phyloP scores from a whole-genome alignment of 2,329 filamentous ascomycete species.

The Knufia fluminis region DNA sequence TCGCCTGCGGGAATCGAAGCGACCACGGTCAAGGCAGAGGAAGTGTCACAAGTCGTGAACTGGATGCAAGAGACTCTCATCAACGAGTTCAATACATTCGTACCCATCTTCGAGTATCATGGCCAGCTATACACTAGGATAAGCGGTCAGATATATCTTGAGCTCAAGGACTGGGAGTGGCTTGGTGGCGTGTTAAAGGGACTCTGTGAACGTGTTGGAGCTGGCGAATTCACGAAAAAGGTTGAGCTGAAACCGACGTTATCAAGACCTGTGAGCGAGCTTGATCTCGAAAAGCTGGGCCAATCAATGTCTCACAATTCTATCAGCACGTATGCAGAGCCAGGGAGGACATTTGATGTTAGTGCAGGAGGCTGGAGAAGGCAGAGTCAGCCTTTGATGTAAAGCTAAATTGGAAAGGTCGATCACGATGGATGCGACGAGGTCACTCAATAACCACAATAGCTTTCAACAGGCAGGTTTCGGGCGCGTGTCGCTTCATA shows the following conservation, averaged over 20 bases:
- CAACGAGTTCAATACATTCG: slow-evolving; percentile 59
- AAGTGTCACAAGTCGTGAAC: slow-evolving; percentile 35
- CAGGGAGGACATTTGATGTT: slow-evolving; percentile 1
- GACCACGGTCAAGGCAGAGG: slow-evolving; percentile 27
- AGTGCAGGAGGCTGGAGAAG: slow-evolving; percentile 7
- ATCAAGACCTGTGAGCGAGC: slow-evolving; percentile 5
- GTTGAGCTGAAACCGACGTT: slow-evolving; percentile 9
- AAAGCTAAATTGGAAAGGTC: too few species aligned
- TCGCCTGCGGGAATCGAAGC: slow-evolving; percentile 9
- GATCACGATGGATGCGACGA: too few species aligned
- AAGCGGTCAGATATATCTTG: slow-evolving; percentile 78
- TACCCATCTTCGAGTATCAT: slow-evolving; percentile 54
- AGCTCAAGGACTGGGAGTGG: slow-evolving; percentile 67
- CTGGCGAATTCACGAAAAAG: slow-evolving; percentile 18
- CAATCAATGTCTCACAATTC: background rate
- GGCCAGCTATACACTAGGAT: slow-evolving; percentile 61
- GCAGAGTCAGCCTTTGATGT: background rate
- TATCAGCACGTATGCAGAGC: slow-evolving; percentile 4
- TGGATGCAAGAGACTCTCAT: slow-evolving; percentile 52
- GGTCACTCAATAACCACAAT: too few species aligned
- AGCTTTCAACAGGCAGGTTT: too few species aligned
- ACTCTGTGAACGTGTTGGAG: slow-evolving; percentile 42
- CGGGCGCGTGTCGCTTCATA: too few species aligned
- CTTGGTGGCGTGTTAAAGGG: slow-evolving; percentile 50
- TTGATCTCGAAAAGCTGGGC: slow-evolving; percentile 11